Conservation (phyloP, 2,329 filamentous ascomycete species). For the Diplocarpon rosae region DNA sequence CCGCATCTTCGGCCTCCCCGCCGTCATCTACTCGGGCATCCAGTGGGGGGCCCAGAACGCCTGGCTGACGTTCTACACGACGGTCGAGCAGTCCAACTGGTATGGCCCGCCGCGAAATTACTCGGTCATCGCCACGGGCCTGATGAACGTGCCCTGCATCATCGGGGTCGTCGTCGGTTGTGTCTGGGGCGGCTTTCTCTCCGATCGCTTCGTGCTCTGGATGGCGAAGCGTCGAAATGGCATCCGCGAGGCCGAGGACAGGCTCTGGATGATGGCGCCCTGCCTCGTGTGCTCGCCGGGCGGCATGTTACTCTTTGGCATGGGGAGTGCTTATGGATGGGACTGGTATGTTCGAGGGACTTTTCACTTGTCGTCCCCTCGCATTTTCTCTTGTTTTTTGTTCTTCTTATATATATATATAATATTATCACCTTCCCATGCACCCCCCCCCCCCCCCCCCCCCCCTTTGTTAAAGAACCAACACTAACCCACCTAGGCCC, state of each 20-base stretch:
- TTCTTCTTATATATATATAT: too few relatives aligned
- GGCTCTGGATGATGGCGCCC: conserved; percentile 27
- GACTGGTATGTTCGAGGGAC: conserved; percentile 41
- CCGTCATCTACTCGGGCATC: conserved; percentile 44
- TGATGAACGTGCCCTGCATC: conserved; percentile 46
- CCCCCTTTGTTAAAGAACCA: too few relatives aligned
- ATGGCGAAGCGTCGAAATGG: conserved; percentile 23
- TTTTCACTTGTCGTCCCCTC: too few relatives aligned
- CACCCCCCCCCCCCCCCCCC: too few relatives aligned
- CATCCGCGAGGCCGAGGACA: conserved; percentile 32
- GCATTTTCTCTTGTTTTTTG: too few relatives aligned
- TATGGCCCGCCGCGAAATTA: conserved; percentile 44
- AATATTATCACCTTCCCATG: too few relatives aligned
- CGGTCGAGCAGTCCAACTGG: conserved; percentile 46
- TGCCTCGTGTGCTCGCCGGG: conserved; percentile 27
- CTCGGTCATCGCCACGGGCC: conserved; percentile 38
- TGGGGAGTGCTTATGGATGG: conserved; percentile 35
- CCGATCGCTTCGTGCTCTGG: conserved; percentile 44
- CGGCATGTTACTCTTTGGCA: conserved; percentile 33
- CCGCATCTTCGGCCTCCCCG: conserved; percentile 46
- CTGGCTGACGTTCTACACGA: conserved; percentile 49
- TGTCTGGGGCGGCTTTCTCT: conserved; percentile 45
- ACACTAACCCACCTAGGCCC: too few relatives aligned
- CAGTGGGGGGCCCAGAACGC: conserved; percentile 51
- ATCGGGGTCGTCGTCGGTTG: conserved; percentile 45